phyloP scores from a whole-genome alignment of 306 rosid species.

The Corylus avellana region DNA sequence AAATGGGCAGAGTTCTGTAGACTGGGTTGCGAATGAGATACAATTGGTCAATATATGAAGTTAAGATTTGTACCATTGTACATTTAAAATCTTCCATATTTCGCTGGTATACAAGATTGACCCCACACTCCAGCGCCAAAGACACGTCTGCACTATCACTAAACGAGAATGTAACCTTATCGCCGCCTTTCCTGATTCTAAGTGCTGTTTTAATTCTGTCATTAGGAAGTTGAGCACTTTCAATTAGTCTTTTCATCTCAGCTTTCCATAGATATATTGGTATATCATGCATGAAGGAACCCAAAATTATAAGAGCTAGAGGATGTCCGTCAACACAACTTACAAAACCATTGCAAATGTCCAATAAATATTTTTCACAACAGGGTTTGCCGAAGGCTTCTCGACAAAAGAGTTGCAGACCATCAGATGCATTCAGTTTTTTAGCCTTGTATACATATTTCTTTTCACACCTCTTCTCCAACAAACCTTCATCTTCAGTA shows the following conservation, averaged over 20 bases:
- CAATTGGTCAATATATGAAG: no score
- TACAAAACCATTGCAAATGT: not conserved
- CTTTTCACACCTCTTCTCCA: not conserved
- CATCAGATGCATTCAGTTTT: slow-evolving; percentile 1
- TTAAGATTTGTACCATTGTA: no score
- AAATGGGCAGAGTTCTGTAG: no score
- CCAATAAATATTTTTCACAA: not conserved
- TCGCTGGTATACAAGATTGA: no score
- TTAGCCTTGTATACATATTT: slow-evolving; percentile 6
- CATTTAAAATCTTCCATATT: no score
- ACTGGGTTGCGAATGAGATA: no score
- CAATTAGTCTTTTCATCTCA: slow-evolving; percentile 1
- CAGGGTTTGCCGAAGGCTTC: slow-evolving; percentile 3
- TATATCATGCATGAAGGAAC: slow-evolving; percentile 22
- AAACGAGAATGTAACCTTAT: no score
- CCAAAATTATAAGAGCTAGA: slow-evolving; percentile 20
- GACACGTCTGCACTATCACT: no score
- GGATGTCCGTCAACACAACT: slow-evolving; percentile 31
- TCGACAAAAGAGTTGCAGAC: slow-evolving; percentile 24
- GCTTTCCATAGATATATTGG: slow-evolving; percentile 8
- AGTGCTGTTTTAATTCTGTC: no score
- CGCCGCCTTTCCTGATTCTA: no score
- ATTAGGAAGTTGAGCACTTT: no score
- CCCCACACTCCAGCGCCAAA: no score
- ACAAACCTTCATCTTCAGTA: not conserved